Evolutionary conservation across 148 eudicot species (phyloP), one percentile per base, ranked within the genome.

Genomic region (Silene uniflora): DNA sequence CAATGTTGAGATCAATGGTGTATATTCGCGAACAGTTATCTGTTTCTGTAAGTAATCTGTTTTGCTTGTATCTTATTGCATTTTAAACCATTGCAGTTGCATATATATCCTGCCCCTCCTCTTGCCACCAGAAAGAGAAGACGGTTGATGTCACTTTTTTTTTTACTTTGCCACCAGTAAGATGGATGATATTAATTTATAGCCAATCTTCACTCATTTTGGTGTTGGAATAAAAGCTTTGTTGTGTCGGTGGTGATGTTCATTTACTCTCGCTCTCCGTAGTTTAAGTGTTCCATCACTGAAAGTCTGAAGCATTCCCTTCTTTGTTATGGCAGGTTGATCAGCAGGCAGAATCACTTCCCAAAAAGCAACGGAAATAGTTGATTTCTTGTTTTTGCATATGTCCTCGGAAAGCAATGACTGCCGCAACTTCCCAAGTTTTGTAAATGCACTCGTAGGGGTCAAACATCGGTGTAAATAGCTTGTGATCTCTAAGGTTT

Each of bases 1-100:
- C 98, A 76, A 90, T 93, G 96, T 81, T 90, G 84, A 84, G 98
- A 84, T 93, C 98, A 61, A 93, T 93, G 96, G 93, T 93, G 54
- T 93, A 93, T 80, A 93, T 93, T 16, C 87, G 91, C 25, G 95
- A 90, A 77, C 98, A 93, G 76, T 86, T 93, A 27, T 89, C 91
- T 22, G 85, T 71, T 79, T 74, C 74, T 63, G 98, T 93, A 89
- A 76, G 83, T 49, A 21, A 3, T 62, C 22, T 66, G 39, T 39
- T 39, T 7, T 7, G 44, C 44, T 39, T 39, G 44, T 0, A 39
- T 39, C 8, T 39, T 39, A 39, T 39, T 39, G 44, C 44, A 39
- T 39, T 39, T 39, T 39, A 39, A 39, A 39, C 44, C 44, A 39
- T 7, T 39, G 44, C 44, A 39, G 29, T 27, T 35, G 5, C 44